Evolutionary conservation across 1,139 yeast genomes (phyloP), one percentile per base, ranked within the genome.

Genomic region (Pichia sp.): DNA sequence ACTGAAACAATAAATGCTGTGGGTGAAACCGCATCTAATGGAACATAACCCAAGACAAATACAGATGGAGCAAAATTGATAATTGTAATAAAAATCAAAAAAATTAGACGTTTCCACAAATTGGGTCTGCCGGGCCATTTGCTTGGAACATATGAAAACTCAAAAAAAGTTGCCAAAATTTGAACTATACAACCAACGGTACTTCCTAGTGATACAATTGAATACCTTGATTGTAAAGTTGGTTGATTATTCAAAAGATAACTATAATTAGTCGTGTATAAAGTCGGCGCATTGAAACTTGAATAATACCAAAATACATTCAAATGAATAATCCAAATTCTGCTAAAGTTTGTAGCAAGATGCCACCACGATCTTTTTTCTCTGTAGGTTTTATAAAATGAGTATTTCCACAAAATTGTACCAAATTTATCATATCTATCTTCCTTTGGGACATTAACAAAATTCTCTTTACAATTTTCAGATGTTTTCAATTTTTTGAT

Each of bases 221-320:
- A 70, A 63, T 80, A 69, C 43, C 76, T 71, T 0, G 81, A 74
- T 56, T 84, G 94, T 4, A 71, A 60, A 0, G 82, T 75, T 0
- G 95, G 95, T 39, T 73, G 80, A 52, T 80, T 81, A 56, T 85
- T 76, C 45, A 79, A 60, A 34, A 74, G 61, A 49, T 80, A 84
- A 43, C 67, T 62, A 60, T 83, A 86, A 49, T 79, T 66, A 44
- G 68, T 69, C 1, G 95, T 86, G 64, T 85, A 88, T 22, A 88
- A 67, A 0, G 89, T 73, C 0, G 95, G 89, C 0, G 95, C 76
- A 62, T 87, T 86, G 62, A 82, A 82, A 39, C 83, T 72, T 0
- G 94, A 85, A 59, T 82, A 86, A 60, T 80, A 85, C 96, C 96
- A 87, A 65, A 82, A 88, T 49, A 83, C 72, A 0, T 87, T 73